Conservation (phyloP, 2,329 filamentous ascomycete species). For the Coniochaeta sp. region DNA sequence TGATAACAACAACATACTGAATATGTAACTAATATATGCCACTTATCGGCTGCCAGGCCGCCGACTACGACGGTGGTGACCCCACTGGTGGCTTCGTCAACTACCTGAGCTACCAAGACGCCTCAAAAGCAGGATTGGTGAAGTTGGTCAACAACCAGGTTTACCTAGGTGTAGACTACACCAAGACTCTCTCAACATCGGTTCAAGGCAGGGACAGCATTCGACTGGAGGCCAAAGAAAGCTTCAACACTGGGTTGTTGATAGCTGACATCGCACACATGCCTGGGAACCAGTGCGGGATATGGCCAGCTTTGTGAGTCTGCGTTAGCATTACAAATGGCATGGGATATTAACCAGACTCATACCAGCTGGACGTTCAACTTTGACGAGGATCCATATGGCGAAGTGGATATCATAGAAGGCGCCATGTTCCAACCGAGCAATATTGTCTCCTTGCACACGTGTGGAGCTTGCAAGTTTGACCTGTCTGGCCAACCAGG, state of each 20-base stretch:
- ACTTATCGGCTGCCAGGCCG: conserved; percentile 1
- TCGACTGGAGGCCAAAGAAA: conserved; percentile 54
- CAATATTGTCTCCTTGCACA: conserved; percentile 55
- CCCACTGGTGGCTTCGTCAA: conserved; percentile 16
- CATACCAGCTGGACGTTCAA: conserved; percentile 36
- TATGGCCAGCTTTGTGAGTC: conserved; percentile 57
- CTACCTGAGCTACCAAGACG: conserved; percentile 29
- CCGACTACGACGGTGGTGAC: conserved; percentile 11
- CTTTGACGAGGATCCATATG: conserved; percentile 49
- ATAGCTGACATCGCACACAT: conserved; percentile 65
- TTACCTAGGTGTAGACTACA: conserved; percentile 36
- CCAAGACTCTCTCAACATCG: conserved; percentile 21
- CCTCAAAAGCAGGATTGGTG: conserved; percentile 30
- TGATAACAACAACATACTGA: no score
- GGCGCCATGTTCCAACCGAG: conserved; percentile 47
- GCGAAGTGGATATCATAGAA: conserved; percentile 64
- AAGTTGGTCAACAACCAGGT: conserved; percentile 23
- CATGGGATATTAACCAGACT: conserved; percentile 36
- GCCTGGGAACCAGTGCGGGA: conserved; percentile 57
- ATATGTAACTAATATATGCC: neutral
- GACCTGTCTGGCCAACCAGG: conserved; percentile 30
- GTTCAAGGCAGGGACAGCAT: conserved; percentile 45
- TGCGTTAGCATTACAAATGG: conserved; percentile 36
- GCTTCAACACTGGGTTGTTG: conserved; percentile 60
- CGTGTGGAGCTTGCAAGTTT: conserved; percentile 27